These are phyloP conservation scores for Fusarium dlaminii DNA, from an alignment of 2,329 filamentous ascomycete genomes.

Conservation along the genomic window DNA sequence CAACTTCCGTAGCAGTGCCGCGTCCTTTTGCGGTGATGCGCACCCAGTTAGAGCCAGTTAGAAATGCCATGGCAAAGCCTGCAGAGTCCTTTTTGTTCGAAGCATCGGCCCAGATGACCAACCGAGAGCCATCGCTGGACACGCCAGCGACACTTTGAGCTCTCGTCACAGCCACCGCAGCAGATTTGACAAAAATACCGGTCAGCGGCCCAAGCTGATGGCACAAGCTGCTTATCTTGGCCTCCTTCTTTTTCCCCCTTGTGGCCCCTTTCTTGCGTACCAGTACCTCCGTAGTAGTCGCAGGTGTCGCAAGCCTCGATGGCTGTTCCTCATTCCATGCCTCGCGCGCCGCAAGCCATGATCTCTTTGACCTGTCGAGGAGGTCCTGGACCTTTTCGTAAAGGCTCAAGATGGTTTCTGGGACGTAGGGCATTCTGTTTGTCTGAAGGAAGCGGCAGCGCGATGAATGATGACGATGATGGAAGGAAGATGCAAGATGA, in stretches of 20 bases:
- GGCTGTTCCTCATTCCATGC: not conserved
- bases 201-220: not conserved
- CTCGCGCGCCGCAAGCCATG: not conserved
- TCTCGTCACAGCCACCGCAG: not conserved
- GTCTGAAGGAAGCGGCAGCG: not conserved
- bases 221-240: not conserved
- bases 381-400: not conserved
- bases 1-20: not conserved
- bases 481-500: not conserved
- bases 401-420: not conserved
- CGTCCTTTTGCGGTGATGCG: not conserved
- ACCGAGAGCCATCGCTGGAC: not conserved
- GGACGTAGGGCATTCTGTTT: not conserved
- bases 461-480: not conserved
- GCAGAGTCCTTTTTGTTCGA: not conserved
- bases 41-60: not conserved
- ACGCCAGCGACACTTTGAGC: not conserved
- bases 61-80: not conserved
- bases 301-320: not conserved
- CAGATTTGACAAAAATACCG: not conserved
- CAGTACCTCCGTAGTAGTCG: not conserved
- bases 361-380: not conserved
- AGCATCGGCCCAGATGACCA: not conserved
- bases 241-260: not conserved
- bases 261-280: not conserved